A percentile compares a stretch with the other conserved stretches of the same genome.
phyloP scores from a whole-genome alignment of 768 basidiomycete genomes.

The Russula lepida region DNA sequence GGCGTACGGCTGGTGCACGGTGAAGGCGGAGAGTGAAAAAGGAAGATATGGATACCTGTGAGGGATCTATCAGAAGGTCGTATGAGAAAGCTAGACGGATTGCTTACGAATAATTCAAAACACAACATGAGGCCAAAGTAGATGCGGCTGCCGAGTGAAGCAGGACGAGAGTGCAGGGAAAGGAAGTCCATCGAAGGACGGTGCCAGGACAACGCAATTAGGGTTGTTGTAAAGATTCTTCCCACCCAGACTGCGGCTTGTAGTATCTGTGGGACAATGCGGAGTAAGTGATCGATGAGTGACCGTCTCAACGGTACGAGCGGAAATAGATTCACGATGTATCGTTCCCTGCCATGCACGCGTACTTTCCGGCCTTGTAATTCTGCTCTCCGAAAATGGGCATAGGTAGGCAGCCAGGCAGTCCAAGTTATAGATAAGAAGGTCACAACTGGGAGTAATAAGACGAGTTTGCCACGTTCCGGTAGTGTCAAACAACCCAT shows the following conservation, averaged over 20 bases:
- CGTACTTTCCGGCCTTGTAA: conserved; percentile 67
- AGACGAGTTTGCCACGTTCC: neutral
- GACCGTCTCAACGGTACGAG: neutral
- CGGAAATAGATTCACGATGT: conserved; percentile 42
- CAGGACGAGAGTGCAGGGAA: conserved; percentile 30
- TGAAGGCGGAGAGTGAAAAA: conserved; percentile 51
- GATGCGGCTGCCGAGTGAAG: conserved; percentile 30
- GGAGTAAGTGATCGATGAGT: neutral
- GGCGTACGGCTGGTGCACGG: conserved; percentile 61
- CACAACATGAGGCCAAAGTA: conserved; percentile 42
- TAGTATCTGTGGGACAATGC: conserved; percentile 36
- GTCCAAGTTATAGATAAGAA: conserved; percentile 66
- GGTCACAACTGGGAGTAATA: conserved; percentile 42
- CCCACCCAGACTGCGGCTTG: conserved; percentile 54
- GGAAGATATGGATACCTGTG: conserved; percentile 45
- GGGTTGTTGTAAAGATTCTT: conserved; percentile 42
- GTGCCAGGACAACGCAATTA: conserved; percentile 38
- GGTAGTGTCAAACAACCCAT: conserved; percentile 5
- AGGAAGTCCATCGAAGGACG: conserved; percentile 35
- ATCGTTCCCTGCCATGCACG: conserved; percentile 51
- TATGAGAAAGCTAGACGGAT: neutral
- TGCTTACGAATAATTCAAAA: conserved; percentile 51
- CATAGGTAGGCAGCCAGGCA: conserved; percentile 81
- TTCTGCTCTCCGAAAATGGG: conserved; percentile 46
- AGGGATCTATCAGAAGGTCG: neutral